A percentile compares a stretch with the other conserved stretches of the same genome.
These are phyloP conservation scores for Backusella psychrophila DNA, from an alignment of 192 early-diverging fungal genomes.

Conservation along the genomic window DNA sequence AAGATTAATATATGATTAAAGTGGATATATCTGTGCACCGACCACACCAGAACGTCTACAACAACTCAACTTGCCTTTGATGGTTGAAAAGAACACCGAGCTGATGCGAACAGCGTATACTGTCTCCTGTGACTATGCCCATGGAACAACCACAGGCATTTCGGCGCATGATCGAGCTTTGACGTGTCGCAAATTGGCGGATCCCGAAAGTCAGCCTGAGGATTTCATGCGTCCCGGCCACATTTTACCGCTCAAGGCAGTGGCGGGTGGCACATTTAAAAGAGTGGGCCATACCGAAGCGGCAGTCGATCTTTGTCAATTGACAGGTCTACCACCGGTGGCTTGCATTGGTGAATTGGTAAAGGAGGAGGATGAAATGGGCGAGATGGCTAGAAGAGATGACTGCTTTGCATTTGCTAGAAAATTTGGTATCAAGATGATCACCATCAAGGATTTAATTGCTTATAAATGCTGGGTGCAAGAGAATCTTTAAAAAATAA, in stretches of 20 bases:
- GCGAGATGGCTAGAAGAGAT: conserved; percentile 91
- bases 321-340: conserved; percentile 78
- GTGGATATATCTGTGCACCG: conserved; percentile 92
- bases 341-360: conserved; percentile 95
- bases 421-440: conserved; percentile 79
- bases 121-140: conserved; percentile 82
- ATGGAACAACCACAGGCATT: conserved; percentile 92
- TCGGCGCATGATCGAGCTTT: conserved; percentile 87
- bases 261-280: conserved; percentile 76
- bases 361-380: conserved; percentile 71
- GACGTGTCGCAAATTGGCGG: conserved; percentile 77
- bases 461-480: conserved; percentile 49
- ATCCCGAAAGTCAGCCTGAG: conserved; percentile 59
- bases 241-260: conserved; percentile 88
- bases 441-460: conserved; percentile 87
- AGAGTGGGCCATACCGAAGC: conserved; percentile 97
- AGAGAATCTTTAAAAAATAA: background rate
- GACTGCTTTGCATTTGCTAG: conserved; percentile 86
- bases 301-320: conserved; percentile 79
- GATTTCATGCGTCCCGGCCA: conserved; percentile 93
- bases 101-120: conserved; percentile 94
- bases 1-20: conserved; percentile 21
- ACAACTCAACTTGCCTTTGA: conserved; percentile 84
- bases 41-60: conserved; percentile 77
- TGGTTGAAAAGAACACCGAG: conserved; percentile 94